Conservation (phyloP, 495 filamentous ascomycete species). For the Aspergillus taichungensis region DNA sequence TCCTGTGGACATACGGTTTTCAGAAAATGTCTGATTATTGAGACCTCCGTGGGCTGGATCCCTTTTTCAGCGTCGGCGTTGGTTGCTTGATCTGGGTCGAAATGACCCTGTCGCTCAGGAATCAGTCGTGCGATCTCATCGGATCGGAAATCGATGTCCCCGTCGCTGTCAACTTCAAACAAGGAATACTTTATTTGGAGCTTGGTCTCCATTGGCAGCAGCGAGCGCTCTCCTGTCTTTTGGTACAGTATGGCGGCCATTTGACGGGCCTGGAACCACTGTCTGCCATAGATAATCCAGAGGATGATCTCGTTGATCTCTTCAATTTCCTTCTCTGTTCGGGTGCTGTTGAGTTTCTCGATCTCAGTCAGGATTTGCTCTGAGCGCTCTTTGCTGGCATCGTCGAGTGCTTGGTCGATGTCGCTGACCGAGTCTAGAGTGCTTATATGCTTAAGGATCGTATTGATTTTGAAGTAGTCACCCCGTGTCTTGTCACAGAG, state of each 20-base stretch:
- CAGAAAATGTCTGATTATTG: constrained; percentile 27
- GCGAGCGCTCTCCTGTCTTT: constrained; percentile 16
- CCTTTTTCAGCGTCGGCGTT: constrained; percentile 1
- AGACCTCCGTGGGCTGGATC: constrained; percentile 15
- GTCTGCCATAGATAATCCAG: constrained; percentile 24
- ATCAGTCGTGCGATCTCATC: constrained; percentile 12
- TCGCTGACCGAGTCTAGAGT: constrained; percentile 29
- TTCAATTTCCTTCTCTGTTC: constrained; percentile 26
- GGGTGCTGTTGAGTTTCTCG: constrained; percentile 23
- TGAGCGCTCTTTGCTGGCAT: constrained; percentile 24
- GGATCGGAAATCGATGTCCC: constrained; percentile 18
- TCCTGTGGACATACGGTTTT: constrained; percentile 24
- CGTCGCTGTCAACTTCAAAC: constrained; percentile 26
- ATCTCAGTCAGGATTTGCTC: constrained; percentile 29
- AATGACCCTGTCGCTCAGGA: not conserved
- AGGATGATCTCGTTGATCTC: constrained; percentile 34
- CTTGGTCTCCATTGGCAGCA: constrained; percentile 27
- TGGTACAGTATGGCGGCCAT: constrained; percentile 14
- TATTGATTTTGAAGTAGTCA: constrained; percentile 30
- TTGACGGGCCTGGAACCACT: constrained; percentile 13
- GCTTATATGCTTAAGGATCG: constrained; percentile 24
- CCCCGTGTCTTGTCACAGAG: constrained; percentile 24
- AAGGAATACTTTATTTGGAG: constrained; percentile 27
- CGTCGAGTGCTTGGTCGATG: constrained; percentile 25
- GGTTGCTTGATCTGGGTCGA: not conserved